Conservation (phyloP, 2,329 filamentous ascomycete species). For the Colletotrichum simmondsii region DNA sequence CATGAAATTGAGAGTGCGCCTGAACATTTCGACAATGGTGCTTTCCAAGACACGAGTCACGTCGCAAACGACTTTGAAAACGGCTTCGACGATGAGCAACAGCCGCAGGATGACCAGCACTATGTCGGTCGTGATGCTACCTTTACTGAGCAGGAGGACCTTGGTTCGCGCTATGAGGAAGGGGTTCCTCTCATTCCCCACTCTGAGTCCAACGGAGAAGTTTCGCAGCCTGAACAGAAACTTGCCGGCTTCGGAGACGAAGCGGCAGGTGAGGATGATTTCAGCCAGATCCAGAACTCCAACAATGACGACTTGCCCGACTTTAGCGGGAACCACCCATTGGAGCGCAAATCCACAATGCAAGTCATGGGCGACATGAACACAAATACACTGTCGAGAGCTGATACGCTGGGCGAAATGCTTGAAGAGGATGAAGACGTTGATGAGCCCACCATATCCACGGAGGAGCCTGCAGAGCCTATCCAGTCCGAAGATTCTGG, state of each 20-base stretch:
- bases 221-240: slow-evolving; percentile 36
- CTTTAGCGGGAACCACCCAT: slow-evolving; percentile 41
- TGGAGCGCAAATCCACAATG: slow-evolving; percentile 78
- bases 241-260: slow-evolving; percentile 52
- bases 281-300: slow-evolving; percentile 59
- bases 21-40: slow-evolving; percentile 54
- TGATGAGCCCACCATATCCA: background rate
- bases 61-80: slow-evolving; percentile 36
- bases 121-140: slow-evolving; percentile 57
- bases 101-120: slow-evolving; percentile 40
- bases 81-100: slow-evolving; percentile 28
- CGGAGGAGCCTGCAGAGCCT: slow-evolving; percentile 3
- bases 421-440: slow-evolving; percentile 44
- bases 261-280: slow-evolving; percentile 65
- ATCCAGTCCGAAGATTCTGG: slow-evolving; percentile 34
- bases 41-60: slow-evolving; percentile 34
- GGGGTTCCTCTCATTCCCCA: slow-evolving; percentile 71
- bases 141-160: slow-evolving; percentile 52
- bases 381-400: slow-evolving; percentile 40
- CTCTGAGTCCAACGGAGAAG: slow-evolving; percentile 39
- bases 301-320: slow-evolving; percentile 39
- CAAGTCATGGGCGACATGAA: slow-evolving; percentile 69
- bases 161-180: slow-evolving; percentile 75
- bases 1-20: slow-evolving; percentile 60
- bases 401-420: slow-evolving; percentile 42